Percentiles rank a stretch among this genome's conserved stretches.
Evolutionary conservation across 306 rosid species (phyloP).

Genomic region (cucumber (Cucumis sativus)): Cucumber_9930_V3 NC_026657.2:38727001-38727500

Average conservation of each 20-base stretch:
- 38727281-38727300: neutral
- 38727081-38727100: constrained; percentile 54
- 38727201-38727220: constrained; percentile 96
- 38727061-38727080: constrained; percentile 71
- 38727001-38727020: neutral
- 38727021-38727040: constrained; percentile 1
- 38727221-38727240: constrained; percentile 91
- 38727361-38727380: neutral
- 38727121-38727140: constrained; percentile 27
- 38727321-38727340: neutral
- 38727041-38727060: constrained; percentile 77
- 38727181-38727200: constrained; percentile 86
- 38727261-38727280: constrained; percentile 44
- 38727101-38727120: constrained; percentile 61
- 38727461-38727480: no score
- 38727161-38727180: constrained; percentile 54
- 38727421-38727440: no score
- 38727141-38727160: constrained; percentile 33
- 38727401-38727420: no score
- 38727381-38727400: neutral
- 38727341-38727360: neutral
- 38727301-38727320: neutral
- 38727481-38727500: no score
- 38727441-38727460: no score
- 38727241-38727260: constrained; percentile 87